A percentile compares a stretch with the other conserved stretches of the same genome.
Evolutionary conservation across 768 basidiomycete genomes (phyloP).

Genomic region (Phlebiopsis gigantea): DNA sequence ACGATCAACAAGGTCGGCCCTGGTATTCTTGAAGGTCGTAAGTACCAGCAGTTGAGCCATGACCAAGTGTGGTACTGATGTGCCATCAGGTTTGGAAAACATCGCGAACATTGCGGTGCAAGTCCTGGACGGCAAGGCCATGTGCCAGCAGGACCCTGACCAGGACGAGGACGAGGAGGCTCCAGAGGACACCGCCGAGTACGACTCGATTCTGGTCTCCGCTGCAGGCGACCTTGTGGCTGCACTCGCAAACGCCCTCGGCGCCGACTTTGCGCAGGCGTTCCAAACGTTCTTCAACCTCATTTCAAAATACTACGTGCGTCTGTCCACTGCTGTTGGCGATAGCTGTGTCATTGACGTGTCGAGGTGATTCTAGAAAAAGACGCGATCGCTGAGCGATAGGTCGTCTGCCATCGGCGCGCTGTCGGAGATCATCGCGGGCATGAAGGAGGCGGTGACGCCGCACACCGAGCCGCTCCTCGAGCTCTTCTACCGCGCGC

Average conservation of each 20-base stretch:
- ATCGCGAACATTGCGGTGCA: slow-evolving; percentile 79
- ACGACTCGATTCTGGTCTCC: slow-evolving; percentile 92
- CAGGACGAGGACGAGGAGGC: slow-evolving; percentile 84
- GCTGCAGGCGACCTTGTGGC: slow-evolving; percentile 94
- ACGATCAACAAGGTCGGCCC: slow-evolving; percentile 91
- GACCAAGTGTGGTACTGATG: slow-evolving; percentile 7
- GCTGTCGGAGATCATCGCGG: slow-evolving; percentile 91
- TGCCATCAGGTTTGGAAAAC: slow-evolving; percentile 55
- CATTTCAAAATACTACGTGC: slow-evolving; percentile 87
- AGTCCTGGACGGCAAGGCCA: slow-evolving; percentile 89
- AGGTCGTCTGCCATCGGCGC: slow-evolving; percentile 91
- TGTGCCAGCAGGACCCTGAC: slow-evolving; percentile 96
- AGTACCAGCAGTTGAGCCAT: slow-evolving; percentile 25
- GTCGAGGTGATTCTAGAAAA: slow-evolving; percentile 48
- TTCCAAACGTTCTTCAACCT: slow-evolving; percentile 87
- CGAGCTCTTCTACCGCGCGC: slow-evolving; percentile 78
- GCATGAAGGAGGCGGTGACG: slow-evolving; percentile 83
- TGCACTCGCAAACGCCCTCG: slow-evolving; percentile 80
- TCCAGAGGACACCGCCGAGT: slow-evolving; percentile 89
- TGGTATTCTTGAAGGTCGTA: slow-evolving; percentile 74
- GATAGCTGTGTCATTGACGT: slow-evolving; percentile 3
- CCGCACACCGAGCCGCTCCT: slow-evolving; percentile 78
- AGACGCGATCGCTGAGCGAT: slow-evolving; percentile 83
- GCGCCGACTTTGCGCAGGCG: slow-evolving; percentile 73
- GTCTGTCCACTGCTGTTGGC: slow-evolving; percentile 24